Evolutionary conservation across 176 grass and related monocot genomes (phyloP), one percentile per base, ranked within the genome.

Genomic region (Rhynchospora tenuis): DNA sequence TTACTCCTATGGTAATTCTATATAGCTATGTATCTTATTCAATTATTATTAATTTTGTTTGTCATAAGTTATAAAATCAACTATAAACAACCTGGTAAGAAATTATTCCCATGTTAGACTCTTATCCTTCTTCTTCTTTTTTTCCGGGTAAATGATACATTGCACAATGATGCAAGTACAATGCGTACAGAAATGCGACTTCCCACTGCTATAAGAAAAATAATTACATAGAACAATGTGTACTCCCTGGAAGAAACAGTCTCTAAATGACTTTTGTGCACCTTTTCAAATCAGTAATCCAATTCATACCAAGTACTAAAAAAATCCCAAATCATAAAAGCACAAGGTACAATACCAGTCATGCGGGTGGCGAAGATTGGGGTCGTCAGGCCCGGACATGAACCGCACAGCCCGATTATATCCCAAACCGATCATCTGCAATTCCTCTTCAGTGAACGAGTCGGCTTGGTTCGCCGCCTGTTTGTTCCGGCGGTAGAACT

Each of bases 401-500:
- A 98, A 98, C 68, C 96, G 90, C 17, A 95, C 93, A 75, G 87
- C 46, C 47, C 96, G 92, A 89, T 98, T 91, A 75, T 98, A 98
- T 61, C 95, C 95, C 79, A 98, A 76, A 11, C 95, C 91, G 59
- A 95, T 90, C 87, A 92, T 94, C 84, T 95, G 85, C 13, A 98
- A 86, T 88, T 95, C 96, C 48, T 81, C 92, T 31, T 98, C 92
- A 48, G 87, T 91, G 88, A 98, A 98, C 46, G 73, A 59, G 70
- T 98, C 92, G 14, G 95, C 90, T 56, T 90, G 79, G 0, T 83
- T 90, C 22, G 78, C 28, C 1, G 92, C 81, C 24, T 74, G 87
- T 46, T 84, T 87, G 82, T 87, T 93, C 14, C 92, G 87, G 20
- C 90, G 96, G 89, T 93, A 98, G 92, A 95, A 98, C 86, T 88